phyloP scores from a whole-genome alignment of 1,139 yeast species.

The Pneumocystis sp. region DNA sequence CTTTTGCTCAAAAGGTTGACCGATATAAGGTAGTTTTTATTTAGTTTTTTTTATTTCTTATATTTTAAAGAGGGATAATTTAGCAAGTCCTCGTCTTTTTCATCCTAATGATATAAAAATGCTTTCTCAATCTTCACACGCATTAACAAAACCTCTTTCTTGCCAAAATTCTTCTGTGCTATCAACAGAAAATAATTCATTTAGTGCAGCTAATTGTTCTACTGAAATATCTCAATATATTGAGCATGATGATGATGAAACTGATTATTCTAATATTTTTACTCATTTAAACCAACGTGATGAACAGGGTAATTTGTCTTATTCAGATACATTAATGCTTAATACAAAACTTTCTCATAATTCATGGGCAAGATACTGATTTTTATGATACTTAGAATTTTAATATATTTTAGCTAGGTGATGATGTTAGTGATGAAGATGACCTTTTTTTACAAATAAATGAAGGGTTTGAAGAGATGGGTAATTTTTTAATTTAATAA shows the following conservation, averaged over 20 bases:
- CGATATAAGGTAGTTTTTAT: neutral
- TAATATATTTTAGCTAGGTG: slow-evolving; percentile 1
- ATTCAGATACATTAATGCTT: neutral
- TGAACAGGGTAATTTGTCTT: neutral
- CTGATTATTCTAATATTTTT: slow-evolving; percentile 16
- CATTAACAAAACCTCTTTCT: neutral
- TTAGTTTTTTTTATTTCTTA: neutral
- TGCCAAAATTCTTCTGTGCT: neutral
- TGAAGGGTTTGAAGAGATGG: slow-evolving; percentile 15
- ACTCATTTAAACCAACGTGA: slow-evolving; percentile 1
- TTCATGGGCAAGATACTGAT: neutral
- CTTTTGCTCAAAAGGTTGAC: slow-evolving; percentile 1
- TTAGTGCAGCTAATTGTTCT: neutral
- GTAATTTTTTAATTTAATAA: neutral
- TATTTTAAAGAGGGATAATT: neutral
- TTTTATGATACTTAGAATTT: neutral
- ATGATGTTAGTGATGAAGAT: slow-evolving; percentile 15
- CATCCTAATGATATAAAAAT: slow-evolving; percentile 1
- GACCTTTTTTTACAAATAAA: slow-evolving; percentile 21
- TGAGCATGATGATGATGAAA: slow-evolving; percentile 16
- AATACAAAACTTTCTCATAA: slow-evolving; percentile 3
- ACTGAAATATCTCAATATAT: slow-evolving; percentile 5
- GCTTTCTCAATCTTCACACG: neutral
- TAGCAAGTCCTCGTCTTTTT: neutral
- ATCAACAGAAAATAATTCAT: neutral